These are phyloP conservation scores for Helichrysum umbraculigerum DNA, from an alignment of 129 eudicot genomes.

Conservation along the genomic window DNA sequence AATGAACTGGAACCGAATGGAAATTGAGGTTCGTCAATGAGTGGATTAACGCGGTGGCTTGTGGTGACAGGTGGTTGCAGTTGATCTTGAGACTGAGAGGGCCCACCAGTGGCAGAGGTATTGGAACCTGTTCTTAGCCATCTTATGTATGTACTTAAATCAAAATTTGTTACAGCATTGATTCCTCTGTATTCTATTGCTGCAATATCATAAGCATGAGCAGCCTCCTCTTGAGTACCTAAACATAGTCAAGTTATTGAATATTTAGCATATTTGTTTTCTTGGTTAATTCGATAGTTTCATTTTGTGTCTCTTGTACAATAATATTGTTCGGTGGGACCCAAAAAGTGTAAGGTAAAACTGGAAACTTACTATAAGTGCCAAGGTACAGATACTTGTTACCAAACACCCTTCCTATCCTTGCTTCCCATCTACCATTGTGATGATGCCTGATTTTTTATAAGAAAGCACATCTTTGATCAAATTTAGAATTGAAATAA, in stretches of 20 bases:
- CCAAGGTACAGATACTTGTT: constrained; percentile 82
- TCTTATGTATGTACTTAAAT: constrained; percentile 72
- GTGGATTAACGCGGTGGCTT: constrained; percentile 24
- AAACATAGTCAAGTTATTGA: constrained; percentile 14
- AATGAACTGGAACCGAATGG: constrained; percentile 32
- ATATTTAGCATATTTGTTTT: background rate
- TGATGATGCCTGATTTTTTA: constrained; percentile 67
- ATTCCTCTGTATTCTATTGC: constrained; percentile 76
- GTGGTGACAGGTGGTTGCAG: constrained; percentile 24
- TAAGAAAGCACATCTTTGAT: background rate
- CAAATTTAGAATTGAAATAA: background rate
- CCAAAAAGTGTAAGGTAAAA: constrained; percentile 12
- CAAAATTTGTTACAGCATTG: constrained; percentile 76
- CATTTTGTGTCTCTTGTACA: too few species aligned
- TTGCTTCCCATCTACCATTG: constrained; percentile 91
- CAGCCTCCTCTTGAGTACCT: constrained; percentile 89
- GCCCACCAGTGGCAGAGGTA: constrained; percentile 16
- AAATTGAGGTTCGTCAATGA: constrained; percentile 37
- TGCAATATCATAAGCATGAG: constrained; percentile 80
- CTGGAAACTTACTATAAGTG: constrained; percentile 56
- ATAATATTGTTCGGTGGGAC: too few species aligned
- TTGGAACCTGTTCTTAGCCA: constrained; percentile 56
- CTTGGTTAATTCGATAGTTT: background rate
- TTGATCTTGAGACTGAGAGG: constrained; percentile 42
- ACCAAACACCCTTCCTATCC: constrained; percentile 88